Conservation (phyloP, 129 eudicot genomes). For the Flaveria linearis region DNA sequence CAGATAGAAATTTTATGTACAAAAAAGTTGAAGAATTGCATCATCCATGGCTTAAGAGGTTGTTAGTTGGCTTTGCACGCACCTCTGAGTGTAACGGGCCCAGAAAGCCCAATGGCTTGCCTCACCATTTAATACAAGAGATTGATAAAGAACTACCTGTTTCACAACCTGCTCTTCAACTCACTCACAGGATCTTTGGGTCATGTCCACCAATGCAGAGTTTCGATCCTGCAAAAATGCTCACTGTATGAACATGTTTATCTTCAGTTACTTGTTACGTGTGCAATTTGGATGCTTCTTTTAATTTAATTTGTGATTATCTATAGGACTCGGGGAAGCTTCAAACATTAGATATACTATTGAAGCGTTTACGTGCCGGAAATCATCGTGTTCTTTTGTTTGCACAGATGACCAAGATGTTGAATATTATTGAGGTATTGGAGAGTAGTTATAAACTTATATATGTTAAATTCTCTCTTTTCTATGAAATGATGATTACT, state of each 20-base stretch:
- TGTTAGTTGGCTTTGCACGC: constrained; percentile 78
- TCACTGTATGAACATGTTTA: constrained; percentile 47
- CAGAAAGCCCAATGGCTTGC: constrained; percentile 50
- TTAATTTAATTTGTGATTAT: constrained; percentile 11
- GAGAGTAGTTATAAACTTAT: neutral
- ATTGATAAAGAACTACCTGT: constrained; percentile 71
- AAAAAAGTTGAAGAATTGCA: constrained; percentile 68
- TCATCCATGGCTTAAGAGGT: constrained; percentile 83
- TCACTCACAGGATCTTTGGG: constrained; percentile 73
- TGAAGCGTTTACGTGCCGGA: constrained; percentile 82
- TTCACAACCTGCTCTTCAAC: constrained; percentile 69
- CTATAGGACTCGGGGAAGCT: constrained; percentile 88
- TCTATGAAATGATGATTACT: neutral
- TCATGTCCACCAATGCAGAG: constrained; percentile 90
- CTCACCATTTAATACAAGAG: constrained; percentile 75
- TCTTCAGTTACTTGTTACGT: constrained; percentile 2
- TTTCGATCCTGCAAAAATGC: constrained; percentile 85
- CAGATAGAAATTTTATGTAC: constrained; percentile 80
- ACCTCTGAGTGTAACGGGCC: constrained; percentile 83
- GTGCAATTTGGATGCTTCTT: constrained; percentile 7
- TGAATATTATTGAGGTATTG: constrained; percentile 80
- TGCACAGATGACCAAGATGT: constrained; percentile 94
- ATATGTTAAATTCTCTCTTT: neutral
- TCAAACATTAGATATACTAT: constrained; percentile 76
- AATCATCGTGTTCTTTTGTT: constrained; percentile 85